Percentiles rank a stretch among this genome's conserved stretches.
phyloP scores from a whole-genome alignment of 192 early-diverging fungal genomes.

The Mortierella alpina region DNA sequence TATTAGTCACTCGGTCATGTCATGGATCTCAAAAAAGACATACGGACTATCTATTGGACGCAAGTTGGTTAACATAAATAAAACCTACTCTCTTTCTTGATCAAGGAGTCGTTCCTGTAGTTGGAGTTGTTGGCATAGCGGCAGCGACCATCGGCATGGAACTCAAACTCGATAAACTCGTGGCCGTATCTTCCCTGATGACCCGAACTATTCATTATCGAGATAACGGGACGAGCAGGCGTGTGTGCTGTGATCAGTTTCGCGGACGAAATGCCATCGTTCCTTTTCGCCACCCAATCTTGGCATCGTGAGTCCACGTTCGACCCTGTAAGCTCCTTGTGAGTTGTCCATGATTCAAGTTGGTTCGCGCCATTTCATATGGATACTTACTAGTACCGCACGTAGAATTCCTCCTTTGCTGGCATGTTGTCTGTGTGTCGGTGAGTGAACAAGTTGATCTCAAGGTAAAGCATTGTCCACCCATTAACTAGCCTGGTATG shows the following conservation, averaged over 20 bases:
- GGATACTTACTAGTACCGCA: constrained; percentile 51
- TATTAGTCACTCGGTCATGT: too few relatives aligned
- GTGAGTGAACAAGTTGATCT: constrained; percentile 1
- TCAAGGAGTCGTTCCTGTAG: constrained; percentile 97
- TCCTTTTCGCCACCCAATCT: neutral
- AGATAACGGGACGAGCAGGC: neutral
- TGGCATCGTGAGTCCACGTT: too few relatives aligned
- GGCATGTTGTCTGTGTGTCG: constrained; percentile 32
- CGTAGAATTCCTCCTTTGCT: constrained; percentile 52
- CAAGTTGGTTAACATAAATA: neutral
- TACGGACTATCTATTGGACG: neutral
- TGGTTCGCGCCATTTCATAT: too few relatives aligned
- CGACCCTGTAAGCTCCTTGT: too few relatives aligned
- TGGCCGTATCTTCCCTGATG: constrained; percentile 97
- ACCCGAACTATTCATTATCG: constrained; percentile 71
- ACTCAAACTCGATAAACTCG: constrained; percentile 99
- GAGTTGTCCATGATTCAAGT: too few relatives aligned
- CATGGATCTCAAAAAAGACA: neutral
- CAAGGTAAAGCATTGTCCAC: too few relatives aligned
- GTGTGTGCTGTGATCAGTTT: neutral
- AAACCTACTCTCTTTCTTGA: constrained; percentile 86
- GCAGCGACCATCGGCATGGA: constrained; percentile 85
- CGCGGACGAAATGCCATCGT: neutral
- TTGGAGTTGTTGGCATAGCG: constrained; percentile 98
- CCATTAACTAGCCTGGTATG: constrained; percentile 9